phyloP scores from a whole-genome alignment of 2,329 filamentous ascomycete species.

The Ceratocystiopsis sp. region DNA sequence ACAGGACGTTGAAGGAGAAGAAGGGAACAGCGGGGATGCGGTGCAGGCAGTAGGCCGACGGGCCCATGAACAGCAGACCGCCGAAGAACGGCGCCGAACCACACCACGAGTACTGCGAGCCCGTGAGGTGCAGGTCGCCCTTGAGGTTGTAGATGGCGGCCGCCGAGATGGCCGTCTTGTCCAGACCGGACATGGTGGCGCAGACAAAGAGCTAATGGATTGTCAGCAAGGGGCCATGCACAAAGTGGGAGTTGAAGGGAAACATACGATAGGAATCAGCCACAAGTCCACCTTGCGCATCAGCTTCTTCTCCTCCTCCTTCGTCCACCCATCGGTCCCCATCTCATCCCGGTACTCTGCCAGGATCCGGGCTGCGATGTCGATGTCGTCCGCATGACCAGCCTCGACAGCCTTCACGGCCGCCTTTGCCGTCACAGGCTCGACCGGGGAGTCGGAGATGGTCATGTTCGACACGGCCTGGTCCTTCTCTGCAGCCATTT shows the following conservation, averaged over 20 bases:
- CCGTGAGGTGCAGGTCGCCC: conserved; percentile 9
- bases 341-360: conserved; percentile 10
- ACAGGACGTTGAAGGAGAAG: conserved; percentile 10
- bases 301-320: conserved; percentile 9
- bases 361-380: conserved; percentile 14
- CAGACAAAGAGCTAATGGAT: conserved; percentile 2
- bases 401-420: conserved; percentile 13
- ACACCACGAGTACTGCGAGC: conserved; percentile 14
- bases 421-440: conserved; percentile 3
- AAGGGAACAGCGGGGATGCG: conserved; percentile 6
- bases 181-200: conserved; percentile 7
- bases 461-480: neutral
- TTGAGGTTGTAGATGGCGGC: conserved; percentile 14
- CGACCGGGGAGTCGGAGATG: neutral
- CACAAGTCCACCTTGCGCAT: conserved; percentile 8
- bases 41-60: conserved; percentile 11
- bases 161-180: conserved; percentile 12
- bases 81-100: conserved; percentile 12
- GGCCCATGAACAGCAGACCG: conserved; percentile 11
- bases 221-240: neutral
- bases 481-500: neutral
- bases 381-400: conserved; percentile 11
- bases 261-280: conserved; percentile 10
- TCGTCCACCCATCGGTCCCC: conserved; percentile 5
- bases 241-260: neutral